A percentile compares a stretch with the other conserved stretches of the same genome.
phyloP scores from a whole-genome alignment of 768 basidiomycete species.

The Panus rudis region DNA sequence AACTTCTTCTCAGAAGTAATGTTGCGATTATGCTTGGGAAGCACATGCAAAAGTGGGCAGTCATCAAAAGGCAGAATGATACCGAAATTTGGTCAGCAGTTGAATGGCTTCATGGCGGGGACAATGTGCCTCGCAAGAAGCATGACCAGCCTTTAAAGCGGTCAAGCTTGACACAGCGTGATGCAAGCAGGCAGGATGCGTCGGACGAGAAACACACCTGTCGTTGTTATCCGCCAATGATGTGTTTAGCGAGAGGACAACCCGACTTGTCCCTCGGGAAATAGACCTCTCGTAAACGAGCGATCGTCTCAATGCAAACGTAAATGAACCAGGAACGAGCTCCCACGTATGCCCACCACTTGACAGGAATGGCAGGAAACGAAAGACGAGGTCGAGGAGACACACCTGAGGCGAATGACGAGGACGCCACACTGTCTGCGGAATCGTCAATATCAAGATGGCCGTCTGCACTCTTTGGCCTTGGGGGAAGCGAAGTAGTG shows the following conservation, averaged over 20 bases:
- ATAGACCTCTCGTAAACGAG: background rate
- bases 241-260: background rate
- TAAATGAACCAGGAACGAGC: background rate
- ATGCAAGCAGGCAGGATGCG: too few relatives aligned
- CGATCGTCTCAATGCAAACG: background rate
- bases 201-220: background rate
- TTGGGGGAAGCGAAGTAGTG: conserved; percentile 11
- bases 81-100: too few relatives aligned
- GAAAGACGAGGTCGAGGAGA: background rate
- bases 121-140: too few relatives aligned
- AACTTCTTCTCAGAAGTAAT: too few relatives aligned
- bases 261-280: background rate
- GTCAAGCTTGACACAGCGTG: too few relatives aligned
- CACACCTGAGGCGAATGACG: conserved; percentile 5
- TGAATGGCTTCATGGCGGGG: too few relatives aligned
- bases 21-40: too few relatives aligned
- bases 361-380: background rate
- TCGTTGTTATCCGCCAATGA: background rate
- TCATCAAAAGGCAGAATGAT: too few relatives aligned
- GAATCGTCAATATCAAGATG: background rate
- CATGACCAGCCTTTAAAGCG: too few relatives aligned
- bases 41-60: too few relatives aligned
- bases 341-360: background rate
- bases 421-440: conserved; percentile 3
- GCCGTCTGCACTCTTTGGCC: conserved; percentile 9